Conservation (phyloP, 257 asterid genomes). For the Linderniella brevidens region DNA sequence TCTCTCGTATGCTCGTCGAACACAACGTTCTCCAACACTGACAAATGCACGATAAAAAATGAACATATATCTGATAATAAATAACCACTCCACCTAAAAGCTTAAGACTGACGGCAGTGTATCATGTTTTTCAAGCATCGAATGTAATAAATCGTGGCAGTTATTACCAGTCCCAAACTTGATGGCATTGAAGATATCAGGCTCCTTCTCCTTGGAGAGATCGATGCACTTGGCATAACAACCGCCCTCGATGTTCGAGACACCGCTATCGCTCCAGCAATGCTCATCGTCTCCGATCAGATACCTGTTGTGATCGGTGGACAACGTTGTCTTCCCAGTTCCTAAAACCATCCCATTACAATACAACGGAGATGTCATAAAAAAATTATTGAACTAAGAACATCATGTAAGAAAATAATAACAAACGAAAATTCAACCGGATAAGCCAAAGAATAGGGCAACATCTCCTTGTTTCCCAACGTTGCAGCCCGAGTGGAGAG, state of each 20-base stretch:
- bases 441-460: constrained; percentile 78
- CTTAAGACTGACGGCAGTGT: no score
- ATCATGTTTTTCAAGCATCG: no score
- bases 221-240: constrained; percentile 78
- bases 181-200: constrained; percentile 79
- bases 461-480: constrained; percentile 81
- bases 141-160: background rate
- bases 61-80: no score
- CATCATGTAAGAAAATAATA: constrained; percentile 6
- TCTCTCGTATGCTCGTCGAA: constrained; percentile 66
- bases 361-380: background rate
- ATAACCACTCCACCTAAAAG: no score
- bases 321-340: constrained; percentile 67
- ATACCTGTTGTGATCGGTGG: constrained; percentile 64
- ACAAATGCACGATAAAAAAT: background rate
- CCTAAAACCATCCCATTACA: constrained; percentile 19
- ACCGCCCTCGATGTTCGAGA: constrained; percentile 73
- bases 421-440: constrained; percentile 32
- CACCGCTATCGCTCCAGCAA: constrained; percentile 70
- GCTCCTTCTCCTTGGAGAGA: constrained; percentile 60
- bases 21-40: constrained; percentile 65
- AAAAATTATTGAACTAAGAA: background rate
- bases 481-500: constrained; percentile 84
- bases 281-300: constrained; percentile 76
- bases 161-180: constrained; percentile 62